Conservation (phyloP, 345 rosid genomes). For the Citrus inodora region DNA sequence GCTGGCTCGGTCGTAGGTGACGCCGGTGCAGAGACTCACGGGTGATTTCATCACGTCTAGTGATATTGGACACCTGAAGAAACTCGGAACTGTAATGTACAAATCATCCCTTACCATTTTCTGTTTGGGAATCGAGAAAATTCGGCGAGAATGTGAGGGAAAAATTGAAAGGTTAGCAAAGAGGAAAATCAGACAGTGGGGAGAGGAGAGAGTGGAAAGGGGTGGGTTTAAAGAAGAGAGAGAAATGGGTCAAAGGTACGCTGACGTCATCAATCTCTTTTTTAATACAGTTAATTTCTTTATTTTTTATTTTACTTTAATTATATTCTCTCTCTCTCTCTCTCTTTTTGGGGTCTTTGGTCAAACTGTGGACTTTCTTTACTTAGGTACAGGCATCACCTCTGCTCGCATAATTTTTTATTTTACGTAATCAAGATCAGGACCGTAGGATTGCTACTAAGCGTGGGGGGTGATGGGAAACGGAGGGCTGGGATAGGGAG, state of each 20-base stretch:
- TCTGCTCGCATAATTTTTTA: background rate
- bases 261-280: conserved; percentile 47
- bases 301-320: background rate
- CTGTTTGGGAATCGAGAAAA: conserved; percentile 23
- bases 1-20: conserved; percentile 86
- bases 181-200: background rate
- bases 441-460: conserved; percentile 7
- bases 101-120: conserved; percentile 60
- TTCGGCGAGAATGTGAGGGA: background rate
- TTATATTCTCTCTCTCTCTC: background rate
- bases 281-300: conserved; percentile 5
- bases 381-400: conserved; percentile 5
- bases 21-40: conserved; percentile 90
- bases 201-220: conserved; percentile 1
- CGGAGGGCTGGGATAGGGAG: conserved; percentile 7
- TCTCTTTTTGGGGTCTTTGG: conserved; percentile 24
- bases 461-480: no score
- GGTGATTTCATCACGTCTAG: conserved; percentile 94
- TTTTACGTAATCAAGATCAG: conserved; percentile 10
- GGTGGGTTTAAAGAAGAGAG: conserved; percentile 46
- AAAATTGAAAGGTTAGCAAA: background rate
- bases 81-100: conserved; percentile 68
- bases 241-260: conserved; percentile 43
- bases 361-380: conserved; percentile 29
- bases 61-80: conserved; percentile 91